Evolutionary conservation across 306 rosid genomes (phyloP), one percentile per base, ranked within the genome.

Genomic region (Astragalus membranaceus): DNA sequence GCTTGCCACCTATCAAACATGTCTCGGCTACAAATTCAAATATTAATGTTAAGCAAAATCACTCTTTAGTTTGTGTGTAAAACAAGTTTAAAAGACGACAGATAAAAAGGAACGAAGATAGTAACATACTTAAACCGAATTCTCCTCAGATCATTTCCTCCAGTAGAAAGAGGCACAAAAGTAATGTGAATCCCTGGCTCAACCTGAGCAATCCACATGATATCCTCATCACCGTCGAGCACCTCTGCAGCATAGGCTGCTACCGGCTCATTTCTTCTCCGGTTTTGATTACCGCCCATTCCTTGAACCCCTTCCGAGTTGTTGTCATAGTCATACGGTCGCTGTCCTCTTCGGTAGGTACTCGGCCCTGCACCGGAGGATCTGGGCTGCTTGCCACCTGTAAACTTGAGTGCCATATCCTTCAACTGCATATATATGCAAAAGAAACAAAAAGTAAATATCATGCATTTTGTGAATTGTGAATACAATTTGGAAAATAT

Each of bases 201-300:
- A 52, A 87, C 97, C 59, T 95, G 96, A n/a, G 97, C 97, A 88
- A 91, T 80, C 99, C 99, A 95, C 85, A 81, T 88, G 79, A 81
- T 84, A 35, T 88, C 80, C 49, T 83, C 95, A 37, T 78, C 88
- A 61, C 79, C 91, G 23, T 88, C 88, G 75, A 85, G 95, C 49
- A 84, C 59, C 60, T 83, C 97, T 10, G 84, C 95, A 47, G 86
- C 89, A 80, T 76, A 72, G 1, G 77, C 84, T 7, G 90, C 61
- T 5, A 77, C 74, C 10, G 85, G 74, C 30, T 78, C 82, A 11
- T 82, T 68, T 8, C 13, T 86, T 58, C 87, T 76, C n/a, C 91
- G 90, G 35, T 82, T 81, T 73, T 57, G 81, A 60, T 86, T 84
- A 51, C 84, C 88, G 26, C 80, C 47, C 32, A 52, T 52, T 9